A percentile compares a stretch with the other conserved stretches of the same genome.
Conservation (phyloP, 2,329 filamentous ascomycete species). For the Coniochaeta ligniaria region DNA sequence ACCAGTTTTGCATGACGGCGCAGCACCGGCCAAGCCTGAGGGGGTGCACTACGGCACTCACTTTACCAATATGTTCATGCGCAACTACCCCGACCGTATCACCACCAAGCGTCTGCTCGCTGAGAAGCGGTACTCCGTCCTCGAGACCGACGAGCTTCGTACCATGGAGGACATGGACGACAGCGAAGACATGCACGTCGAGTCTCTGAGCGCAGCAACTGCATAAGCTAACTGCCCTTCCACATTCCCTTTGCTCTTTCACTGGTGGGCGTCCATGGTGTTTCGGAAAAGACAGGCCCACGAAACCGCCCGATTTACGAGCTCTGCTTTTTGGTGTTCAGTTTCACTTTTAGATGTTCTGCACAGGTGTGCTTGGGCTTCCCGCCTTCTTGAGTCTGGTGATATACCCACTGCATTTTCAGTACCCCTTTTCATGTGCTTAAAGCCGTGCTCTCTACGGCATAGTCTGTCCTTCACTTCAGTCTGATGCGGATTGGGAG, state of each 20-base stretch:
- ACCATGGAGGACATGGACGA: slow-evolving; percentile 11
- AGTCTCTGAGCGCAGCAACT: neutral
- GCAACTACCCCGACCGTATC: slow-evolving; percentile 39
- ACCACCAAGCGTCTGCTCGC: slow-evolving; percentile 30
- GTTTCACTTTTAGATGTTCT: neutral
- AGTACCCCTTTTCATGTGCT: neutral
- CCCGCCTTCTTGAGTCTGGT: neutral
- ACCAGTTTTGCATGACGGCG: slow-evolving; percentile 8
- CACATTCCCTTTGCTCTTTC: neutral
- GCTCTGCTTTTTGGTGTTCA: neutral
- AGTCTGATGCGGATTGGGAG: neutral
- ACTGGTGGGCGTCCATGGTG: neutral
- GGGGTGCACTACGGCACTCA: slow-evolving; percentile 44
- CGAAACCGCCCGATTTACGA: neutral
- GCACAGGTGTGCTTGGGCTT: neutral
- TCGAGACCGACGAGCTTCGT: slow-evolving; percentile 17
- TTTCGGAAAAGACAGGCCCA: neutral
- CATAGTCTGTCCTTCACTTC: neutral
- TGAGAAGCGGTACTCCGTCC: slow-evolving; percentile 21
- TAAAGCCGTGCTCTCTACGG: too few relatives aligned
- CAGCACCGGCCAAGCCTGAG: slow-evolving; percentile 15
- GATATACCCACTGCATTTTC: neutral
- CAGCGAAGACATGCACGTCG: neutral
- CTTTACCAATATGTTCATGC: slow-evolving; percentile 43
- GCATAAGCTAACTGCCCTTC: neutral